Percentiles rank a stretch among this genome's conserved stretches.
Conservation (phyloP, 1,139 yeast species). For the Debaryomyces sp. region DNA sequence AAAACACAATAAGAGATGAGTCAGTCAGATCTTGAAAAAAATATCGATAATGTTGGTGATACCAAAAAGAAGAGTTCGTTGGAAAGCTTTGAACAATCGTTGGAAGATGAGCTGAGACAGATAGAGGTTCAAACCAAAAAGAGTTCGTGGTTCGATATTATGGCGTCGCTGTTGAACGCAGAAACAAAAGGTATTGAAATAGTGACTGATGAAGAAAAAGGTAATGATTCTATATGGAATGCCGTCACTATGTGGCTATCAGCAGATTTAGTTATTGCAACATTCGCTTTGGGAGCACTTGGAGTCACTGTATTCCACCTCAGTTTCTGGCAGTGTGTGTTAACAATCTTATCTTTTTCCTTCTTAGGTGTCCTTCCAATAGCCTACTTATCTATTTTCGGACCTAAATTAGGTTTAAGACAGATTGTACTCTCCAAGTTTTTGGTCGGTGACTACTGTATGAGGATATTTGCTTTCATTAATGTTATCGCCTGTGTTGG, state of each 20-base stretch:
- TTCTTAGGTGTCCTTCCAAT: constrained; percentile 75
- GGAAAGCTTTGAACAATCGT: constrained; percentile 6
- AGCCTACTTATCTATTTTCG: constrained; percentile 81
- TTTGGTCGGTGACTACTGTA: constrained; percentile 73
- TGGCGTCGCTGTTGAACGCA: constrained; percentile 34
- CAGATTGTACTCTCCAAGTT: constrained; percentile 84
- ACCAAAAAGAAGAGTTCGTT: constrained; percentile 3
- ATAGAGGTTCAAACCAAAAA: not conserved
- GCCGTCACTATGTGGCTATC: constrained; percentile 94
- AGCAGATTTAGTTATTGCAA: constrained; percentile 86
- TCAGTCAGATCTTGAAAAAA: not conserved
- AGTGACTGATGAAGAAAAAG: constrained; percentile 68
- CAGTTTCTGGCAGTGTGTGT: constrained; percentile 67
- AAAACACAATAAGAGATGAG: not conserved
- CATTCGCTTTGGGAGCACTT: constrained; percentile 79
- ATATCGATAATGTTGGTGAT: not conserved
- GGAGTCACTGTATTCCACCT: constrained; percentile 61
- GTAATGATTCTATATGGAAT: constrained; percentile 60
- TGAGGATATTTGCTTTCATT: constrained; percentile 75
- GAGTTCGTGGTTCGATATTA: constrained; percentile 2
- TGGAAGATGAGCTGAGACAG: not conserved
- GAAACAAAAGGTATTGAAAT: constrained; percentile 73
- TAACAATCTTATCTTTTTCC: constrained; percentile 70
- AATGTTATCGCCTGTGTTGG: constrained; percentile 89
- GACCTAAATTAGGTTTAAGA: constrained; percentile 83